Conservation (phyloP, 352 stramenopile genomes). For the Phytophthora podocarpi region DNA sequence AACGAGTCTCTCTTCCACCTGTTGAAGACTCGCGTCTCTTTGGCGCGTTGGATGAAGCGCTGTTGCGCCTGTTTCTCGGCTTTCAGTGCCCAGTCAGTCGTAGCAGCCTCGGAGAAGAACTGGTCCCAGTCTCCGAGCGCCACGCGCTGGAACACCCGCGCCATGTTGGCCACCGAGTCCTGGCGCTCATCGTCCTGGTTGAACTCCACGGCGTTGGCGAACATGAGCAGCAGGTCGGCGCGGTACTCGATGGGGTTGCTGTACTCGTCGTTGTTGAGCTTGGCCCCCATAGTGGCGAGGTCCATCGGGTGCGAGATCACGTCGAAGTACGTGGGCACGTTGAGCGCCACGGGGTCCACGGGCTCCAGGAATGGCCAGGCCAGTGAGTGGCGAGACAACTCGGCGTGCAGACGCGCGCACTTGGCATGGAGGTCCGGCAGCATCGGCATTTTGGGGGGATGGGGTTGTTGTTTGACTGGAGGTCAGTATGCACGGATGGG, state of each 20-base stretch:
- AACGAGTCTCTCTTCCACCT: constrained; percentile 86
- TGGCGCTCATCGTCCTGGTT: constrained; percentile 80
- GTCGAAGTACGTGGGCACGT: constrained; percentile 94
- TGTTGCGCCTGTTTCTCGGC: constrained; percentile 58
- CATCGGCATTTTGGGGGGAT: no score
- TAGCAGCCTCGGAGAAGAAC: constrained; percentile 67
- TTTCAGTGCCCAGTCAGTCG: constrained; percentile 64
- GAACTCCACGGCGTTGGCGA: constrained; percentile 87
- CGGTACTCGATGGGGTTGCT: constrained; percentile 56
- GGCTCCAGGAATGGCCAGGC: constrained; percentile 92
- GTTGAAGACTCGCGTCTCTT: constrained; percentile 46
- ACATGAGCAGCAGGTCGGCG: constrained; percentile 83
- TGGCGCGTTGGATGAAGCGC: constrained; percentile 60
- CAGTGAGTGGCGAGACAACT: constrained; percentile 62
- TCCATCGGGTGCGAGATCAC: constrained; percentile 98
- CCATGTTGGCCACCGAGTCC: constrained; percentile 79
- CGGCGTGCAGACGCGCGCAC: constrained; percentile 67
- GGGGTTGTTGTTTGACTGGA: no score
- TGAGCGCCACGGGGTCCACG: constrained; percentile 93
- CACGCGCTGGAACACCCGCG: constrained; percentile 57
- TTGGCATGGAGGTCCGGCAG: constrained; percentile 49
- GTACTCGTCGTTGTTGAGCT: constrained; percentile 71
- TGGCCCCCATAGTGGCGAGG: constrained; percentile 92
- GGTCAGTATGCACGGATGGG: no score
- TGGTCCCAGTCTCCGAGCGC: constrained; percentile 57